Base-by-base conservation (phyloP, 2,329 filamentous ascomycete species). In the Calonectria honghensis region DNA sequence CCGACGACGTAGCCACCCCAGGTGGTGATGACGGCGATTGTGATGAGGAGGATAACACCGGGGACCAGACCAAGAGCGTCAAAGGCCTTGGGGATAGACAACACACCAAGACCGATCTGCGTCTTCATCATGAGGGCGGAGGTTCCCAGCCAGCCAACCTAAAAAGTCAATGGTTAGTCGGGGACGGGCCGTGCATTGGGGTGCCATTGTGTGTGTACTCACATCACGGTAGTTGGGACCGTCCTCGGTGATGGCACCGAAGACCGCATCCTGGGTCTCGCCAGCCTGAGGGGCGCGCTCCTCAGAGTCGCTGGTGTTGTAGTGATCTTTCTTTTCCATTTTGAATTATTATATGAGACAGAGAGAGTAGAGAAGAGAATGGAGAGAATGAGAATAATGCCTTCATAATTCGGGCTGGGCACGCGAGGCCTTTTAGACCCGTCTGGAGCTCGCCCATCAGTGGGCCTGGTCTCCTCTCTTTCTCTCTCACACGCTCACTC, bases 141-240 rank as follows among this genome's bases (percentile, higher is more conserved):
- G 57, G 57, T 63, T 41, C 57, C 57, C 57, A 63, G 24, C 57
- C 57, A 63, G 35, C 57, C 57, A 39, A 63, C 57, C 57, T 63
- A 63, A 14, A 45, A n/a, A 20, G 13, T n/a, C 45, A 20, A 29
- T 24, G 27, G 57, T 63, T 63, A 63, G 57, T 11, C 9, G 32
- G 35, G 35, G 27, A 0, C 14, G 27, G 51, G 51, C 14, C 18
- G 29, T 10, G 52, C 29, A 3, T 7, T 27, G 6, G 27, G 16
- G 51, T 24, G 4, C n/a, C 6, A 9, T 54, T 10, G 45, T 48
- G 45, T 48, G 45, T 18, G 24, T 63, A 27, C 61, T 24, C 31
- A 65, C 61, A 50, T 65, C 61, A 65, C 61, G 61, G 61, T 65
- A 65, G 61, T 65, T 65, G 61, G 61, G 61, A 32, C 61, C 61